phyloP scores from a whole-genome alignment of 1,139 yeast genomes.

The Yamadazyma kanchanaburiensis region DNA sequence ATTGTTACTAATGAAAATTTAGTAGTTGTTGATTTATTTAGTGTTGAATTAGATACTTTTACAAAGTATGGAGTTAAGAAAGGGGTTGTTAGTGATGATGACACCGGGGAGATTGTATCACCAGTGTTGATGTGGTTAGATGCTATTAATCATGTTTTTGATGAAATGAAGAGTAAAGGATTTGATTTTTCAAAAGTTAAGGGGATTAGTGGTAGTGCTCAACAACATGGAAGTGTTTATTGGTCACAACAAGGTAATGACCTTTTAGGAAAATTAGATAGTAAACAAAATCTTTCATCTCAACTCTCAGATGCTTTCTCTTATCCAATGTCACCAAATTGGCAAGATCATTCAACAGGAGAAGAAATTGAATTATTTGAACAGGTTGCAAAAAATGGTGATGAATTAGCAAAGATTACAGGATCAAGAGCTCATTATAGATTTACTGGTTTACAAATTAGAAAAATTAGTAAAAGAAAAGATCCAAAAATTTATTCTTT shows the following conservation, averaged over 20 bases:
- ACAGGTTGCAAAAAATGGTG: slow-evolving; percentile 58
- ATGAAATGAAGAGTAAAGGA: slow-evolving; percentile 45
- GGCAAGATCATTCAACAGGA: slow-evolving; percentile 93
- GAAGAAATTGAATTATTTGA: slow-evolving; percentile 66
- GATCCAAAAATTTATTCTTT: slow-evolving; percentile 50
- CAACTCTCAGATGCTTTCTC: slow-evolving; percentile 55
- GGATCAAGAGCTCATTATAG: slow-evolving; percentile 90
- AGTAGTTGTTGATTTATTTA: slow-evolving; percentile 51
- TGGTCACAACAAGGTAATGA: slow-evolving; percentile 56
- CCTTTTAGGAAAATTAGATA: slow-evolving; percentile 29
- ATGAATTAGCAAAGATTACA: slow-evolving; percentile 60
- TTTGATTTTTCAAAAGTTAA: slow-evolving; percentile 61
- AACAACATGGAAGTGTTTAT: slow-evolving; percentile 88
- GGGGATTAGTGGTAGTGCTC: slow-evolving; percentile 84
- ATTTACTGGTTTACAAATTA: slow-evolving; percentile 86
- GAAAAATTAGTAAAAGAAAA: slow-evolving; percentile 59
- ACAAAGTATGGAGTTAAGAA: slow-evolving; percentile 58
- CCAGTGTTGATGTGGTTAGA: slow-evolving; percentile 91
- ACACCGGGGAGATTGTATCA: slow-evolving; percentile 59
- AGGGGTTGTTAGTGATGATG: slow-evolving; percentile 62
- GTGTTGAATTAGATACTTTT: slow-evolving; percentile 69
- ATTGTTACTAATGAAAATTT: slow-evolving; percentile 59
- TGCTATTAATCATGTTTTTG: slow-evolving; percentile 66
- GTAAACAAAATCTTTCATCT: slow-evolving; percentile 28
- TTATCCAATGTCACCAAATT: slow-evolving; percentile 72